Percentiles rank a stretch among this genome's conserved stretches.
phyloP scores from a whole-genome alignment of 805 yeast species.

The Kazachstania viticola region DNA sequence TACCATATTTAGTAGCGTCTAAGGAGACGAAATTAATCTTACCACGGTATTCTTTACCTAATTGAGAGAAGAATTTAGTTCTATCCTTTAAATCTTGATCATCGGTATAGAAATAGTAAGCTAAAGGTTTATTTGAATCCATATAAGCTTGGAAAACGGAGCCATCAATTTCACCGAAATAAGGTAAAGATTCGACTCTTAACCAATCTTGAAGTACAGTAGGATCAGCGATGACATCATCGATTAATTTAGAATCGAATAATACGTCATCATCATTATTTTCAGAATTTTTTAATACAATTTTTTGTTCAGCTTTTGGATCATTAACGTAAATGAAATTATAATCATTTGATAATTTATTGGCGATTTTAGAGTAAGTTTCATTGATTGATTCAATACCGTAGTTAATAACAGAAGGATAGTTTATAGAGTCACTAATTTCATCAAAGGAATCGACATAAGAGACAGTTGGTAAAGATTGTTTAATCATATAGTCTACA shows the following conservation, averaged over 20 bases:
- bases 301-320: slow-evolving; percentile 25
- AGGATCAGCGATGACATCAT: slow-evolving; percentile 29
- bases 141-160: slow-evolving; percentile 67
- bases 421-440: slow-evolving; percentile 35
- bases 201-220: slow-evolving; percentile 34
- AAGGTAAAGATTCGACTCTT: slow-evolving; percentile 18
- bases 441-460: slow-evolving; percentile 36
- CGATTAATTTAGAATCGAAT: slow-evolving; percentile 20
- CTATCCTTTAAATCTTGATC: slow-evolving; percentile 55
- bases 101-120: slow-evolving; percentile 73
- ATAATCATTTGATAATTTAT: slow-evolving; percentile 48
- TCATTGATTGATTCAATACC: slow-evolving; percentile 33
- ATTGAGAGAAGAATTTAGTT: slow-evolving; percentile 38
- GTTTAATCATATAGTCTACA: slow-evolving; percentile 66
- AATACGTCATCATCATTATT: slow-evolving; percentile 23
- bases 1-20: slow-evolving; percentile 71
- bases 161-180: slow-evolving; percentile 58
- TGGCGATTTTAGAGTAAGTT: slow-evolving; percentile 55
- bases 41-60: slow-evolving; percentile 73
- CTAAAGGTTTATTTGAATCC: slow-evolving; percentile 64
- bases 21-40: slow-evolving; percentile 77
- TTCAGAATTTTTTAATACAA: slow-evolving; percentile 23
- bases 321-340: slow-evolving; percentile 40
- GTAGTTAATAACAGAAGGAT: slow-evolving; percentile 48
- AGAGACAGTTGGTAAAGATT: slow-evolving; percentile 66